These are phyloP conservation scores for Colletotrichum sansevieriae DNA, from an alignment of 2,329 filamentous ascomycete species.

Conservation along the genomic window DNA sequence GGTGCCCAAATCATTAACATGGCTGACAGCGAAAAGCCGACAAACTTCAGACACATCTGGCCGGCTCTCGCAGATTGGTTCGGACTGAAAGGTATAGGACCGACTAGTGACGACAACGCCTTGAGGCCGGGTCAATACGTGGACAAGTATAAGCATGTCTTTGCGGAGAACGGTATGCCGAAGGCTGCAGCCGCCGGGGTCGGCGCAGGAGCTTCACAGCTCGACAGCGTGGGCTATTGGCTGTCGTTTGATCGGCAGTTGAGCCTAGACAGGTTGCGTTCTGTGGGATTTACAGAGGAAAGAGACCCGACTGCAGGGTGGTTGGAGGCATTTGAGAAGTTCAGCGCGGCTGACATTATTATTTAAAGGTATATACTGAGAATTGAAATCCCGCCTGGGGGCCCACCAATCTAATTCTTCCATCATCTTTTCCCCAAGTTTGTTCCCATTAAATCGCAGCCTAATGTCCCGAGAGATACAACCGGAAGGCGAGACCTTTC, in stretches of 20 bases:
- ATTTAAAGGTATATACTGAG: neutral
- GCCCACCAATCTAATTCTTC: too few species aligned
- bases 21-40: conserved; percentile 47
- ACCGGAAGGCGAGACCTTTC: neutral
- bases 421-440: too few species aligned
- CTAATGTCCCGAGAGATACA: too few species aligned
- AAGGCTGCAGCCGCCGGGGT: conserved; percentile 51
- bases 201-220: conserved; percentile 52
- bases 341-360: conserved; percentile 57
- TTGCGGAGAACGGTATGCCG: conserved; percentile 44
- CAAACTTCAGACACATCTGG: conserved; percentile 49
- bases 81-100: conserved; percentile 47
- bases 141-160: conserved; percentile 47
- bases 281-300: conserved; percentile 55
- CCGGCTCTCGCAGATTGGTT: conserved; percentile 50
- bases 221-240: conserved; percentile 60
- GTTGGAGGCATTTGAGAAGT: conserved; percentile 57
- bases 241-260: conserved; percentile 62
- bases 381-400: neutral
- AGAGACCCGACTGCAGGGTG: conserved; percentile 55
- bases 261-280: conserved; percentile 55
- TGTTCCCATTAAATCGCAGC: too few species aligned
- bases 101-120: conserved; percentile 14
- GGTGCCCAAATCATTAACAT: conserved; percentile 51
- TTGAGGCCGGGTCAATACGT: conserved; percentile 50